Evolutionary conservation across 129 eudicot species (phyloP).

Genomic region (Flaveria sonorensis): DNA sequence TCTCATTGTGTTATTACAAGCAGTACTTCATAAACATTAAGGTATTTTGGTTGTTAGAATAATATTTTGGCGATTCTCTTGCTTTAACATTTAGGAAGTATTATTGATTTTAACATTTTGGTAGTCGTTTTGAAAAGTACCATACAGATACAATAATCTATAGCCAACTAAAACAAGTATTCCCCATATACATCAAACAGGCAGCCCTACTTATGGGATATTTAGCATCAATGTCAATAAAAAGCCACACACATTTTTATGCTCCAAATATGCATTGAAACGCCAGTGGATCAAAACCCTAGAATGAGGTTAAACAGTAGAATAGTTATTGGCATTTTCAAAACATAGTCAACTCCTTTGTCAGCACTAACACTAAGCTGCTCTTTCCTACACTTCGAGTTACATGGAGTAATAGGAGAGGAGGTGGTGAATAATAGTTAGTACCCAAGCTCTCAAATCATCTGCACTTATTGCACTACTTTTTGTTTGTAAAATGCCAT

Average conservation of each 20-base stretch:
- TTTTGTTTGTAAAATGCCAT: constrained; percentile 27
- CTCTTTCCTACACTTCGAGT: constrained; percentile 10
- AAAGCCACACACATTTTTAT: background rate
- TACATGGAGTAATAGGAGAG: background rate
- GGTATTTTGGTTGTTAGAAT: background rate
- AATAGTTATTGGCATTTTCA: constrained; percentile 20
- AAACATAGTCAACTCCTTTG: background rate
- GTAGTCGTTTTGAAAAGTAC: background rate
- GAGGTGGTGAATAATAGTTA: background rate
- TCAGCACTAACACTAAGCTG: background rate
- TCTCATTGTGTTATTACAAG: constrained; percentile 1
- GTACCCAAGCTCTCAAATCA: constrained; percentile 9
- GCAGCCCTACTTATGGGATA: background rate
- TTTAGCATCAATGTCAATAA: constrained; percentile 1
- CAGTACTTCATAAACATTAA: background rate
- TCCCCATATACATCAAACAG: constrained; percentile 14
- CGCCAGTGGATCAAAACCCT: background rate
- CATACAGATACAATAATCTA: background rate
- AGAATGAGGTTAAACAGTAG: constrained; percentile 12
- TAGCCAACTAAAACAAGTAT: constrained; percentile 13
- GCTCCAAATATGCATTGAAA: constrained; percentile 1
- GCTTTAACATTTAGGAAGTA: background rate
- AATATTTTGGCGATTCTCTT: background rate
- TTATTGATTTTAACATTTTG: background rate
- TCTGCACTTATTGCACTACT: constrained; percentile 10